phyloP scores from a whole-genome alignment of 2,329 filamentous ascomycete species.

The Aureobasidium musti region DNA sequence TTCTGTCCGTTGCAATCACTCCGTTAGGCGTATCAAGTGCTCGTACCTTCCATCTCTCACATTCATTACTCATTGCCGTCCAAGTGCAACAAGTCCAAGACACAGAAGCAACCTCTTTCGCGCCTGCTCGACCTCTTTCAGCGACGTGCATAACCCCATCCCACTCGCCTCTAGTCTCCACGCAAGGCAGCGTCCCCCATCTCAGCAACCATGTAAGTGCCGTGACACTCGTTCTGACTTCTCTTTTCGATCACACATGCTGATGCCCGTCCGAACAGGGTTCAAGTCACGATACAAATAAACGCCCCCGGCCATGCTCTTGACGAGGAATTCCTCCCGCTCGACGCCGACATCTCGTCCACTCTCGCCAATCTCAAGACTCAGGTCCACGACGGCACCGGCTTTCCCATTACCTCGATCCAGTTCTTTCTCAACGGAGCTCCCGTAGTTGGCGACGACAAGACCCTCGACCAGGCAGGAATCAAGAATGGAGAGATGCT shows the following conservation, averaged over 20 bases:
- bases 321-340: slow-evolving; percentile 74
- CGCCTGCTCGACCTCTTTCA: slow-evolving; percentile 30
- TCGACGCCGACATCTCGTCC: slow-evolving; percentile 81
- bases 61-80: slow-evolving; percentile 15
- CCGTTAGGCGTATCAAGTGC: neutral
- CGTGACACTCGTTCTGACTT: slow-evolving; percentile 19
- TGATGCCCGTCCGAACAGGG: slow-evolving; percentile 54
- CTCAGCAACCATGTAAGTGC: slow-evolving; percentile 28
- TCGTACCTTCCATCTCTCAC: neutral
- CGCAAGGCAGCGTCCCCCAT: slow-evolving; percentile 30
- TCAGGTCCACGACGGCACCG: slow-evolving; percentile 81
- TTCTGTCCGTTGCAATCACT: neutral
- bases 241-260: slow-evolving; percentile 16
- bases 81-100: slow-evolving; percentile 10
- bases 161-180: slow-evolving; percentile 14
- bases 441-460: slow-evolving; percentile 72
- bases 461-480: slow-evolving; percentile 78
- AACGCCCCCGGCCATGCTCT: slow-evolving; percentile 67
- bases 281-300: slow-evolving; percentile 80
- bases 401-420: slow-evolving; percentile 70
- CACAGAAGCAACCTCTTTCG: slow-evolving; percentile 3
- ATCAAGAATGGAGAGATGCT: slow-evolving; percentile 92
- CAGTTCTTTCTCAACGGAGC: slow-evolving; percentile 89
- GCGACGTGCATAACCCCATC: slow-evolving; percentile 34
- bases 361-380: slow-evolving; percentile 83